Evolutionary conservation across 2,329 filamentous ascomycete species (phyloP), one percentile per base, ranked within the genome.

Genomic region (Fusarium tjaetaba): DNA sequence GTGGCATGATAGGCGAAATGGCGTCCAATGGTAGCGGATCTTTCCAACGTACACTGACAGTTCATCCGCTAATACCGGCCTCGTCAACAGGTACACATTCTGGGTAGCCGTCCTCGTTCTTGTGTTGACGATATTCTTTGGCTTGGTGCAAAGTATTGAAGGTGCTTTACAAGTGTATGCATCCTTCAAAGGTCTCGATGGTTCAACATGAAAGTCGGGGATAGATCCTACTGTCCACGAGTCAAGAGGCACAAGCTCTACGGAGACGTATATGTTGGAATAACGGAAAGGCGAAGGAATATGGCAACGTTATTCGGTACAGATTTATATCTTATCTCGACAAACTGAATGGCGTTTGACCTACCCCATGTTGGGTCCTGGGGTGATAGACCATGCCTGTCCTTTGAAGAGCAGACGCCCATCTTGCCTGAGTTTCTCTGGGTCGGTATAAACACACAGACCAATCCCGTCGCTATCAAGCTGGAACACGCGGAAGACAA

Each of bases 311-410:
- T 4, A 7, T 28, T 3, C 0, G 20, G 20, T n/a, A n/a, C 10
- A 48, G 14, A 30, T 11, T 30, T 9, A n/a, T n/a, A 16, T 16
- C 10, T 5, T 14, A 10, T 22, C 8, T 16, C 11, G 14, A 4
- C 20, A 2, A n/a, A 30, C 26, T n/a, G 14, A n/a, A 48, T 16
- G 2, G 2, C 7, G 18, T 15, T 11, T 48, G 10, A 13, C 20
- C 28, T 49, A 49, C 26, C 20, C 55, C 24, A 20, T 58, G 8
- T 16, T 58, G 14, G 42, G 10, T 38, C 42, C 55, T 48, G 65
- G 71, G 14, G 64, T 69, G 30, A 74, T 43, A 39, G 70, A 65
- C 70, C 73, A 76, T 11, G 65, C 49, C 41, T 61, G 72, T 49
- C 57, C 69, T 18, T 46, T 73, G 43, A 76, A 75, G 18, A 66